Evolutionary conservation across 1,284 basidiomycete species (phyloP).

Genomic region (Microbotryum scabiosae): DNA sequence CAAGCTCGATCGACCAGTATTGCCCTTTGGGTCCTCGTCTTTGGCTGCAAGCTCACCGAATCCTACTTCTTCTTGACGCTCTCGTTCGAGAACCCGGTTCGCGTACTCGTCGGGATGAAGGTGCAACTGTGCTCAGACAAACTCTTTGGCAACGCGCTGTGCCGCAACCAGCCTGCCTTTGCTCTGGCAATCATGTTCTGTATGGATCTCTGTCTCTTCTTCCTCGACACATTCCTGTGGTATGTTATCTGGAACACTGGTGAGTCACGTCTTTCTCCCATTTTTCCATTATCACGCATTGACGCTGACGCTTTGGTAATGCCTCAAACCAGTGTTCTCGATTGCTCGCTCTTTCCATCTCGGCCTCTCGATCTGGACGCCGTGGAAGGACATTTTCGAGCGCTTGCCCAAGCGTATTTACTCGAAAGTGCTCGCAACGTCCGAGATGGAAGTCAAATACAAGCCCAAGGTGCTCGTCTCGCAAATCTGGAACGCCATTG

Average conservation of each 20-base stretch:
- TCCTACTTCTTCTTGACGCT: slow-evolving; percentile 92
- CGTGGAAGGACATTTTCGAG: slow-evolving; percentile 86
- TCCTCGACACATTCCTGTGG: slow-evolving; percentile 96
- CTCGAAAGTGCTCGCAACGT: slow-evolving; percentile 79
- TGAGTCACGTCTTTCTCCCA: slow-evolving; percentile 70
- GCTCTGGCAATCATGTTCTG: slow-evolving; percentile 90
- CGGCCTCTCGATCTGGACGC: slow-evolving; percentile 91
- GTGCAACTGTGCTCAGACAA: slow-evolving; percentile 76
- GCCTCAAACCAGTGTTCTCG: slow-evolving; percentile 54
- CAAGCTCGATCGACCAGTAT: slow-evolving; percentile 63
- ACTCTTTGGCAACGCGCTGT: slow-evolving; percentile 69
- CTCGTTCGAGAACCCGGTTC: slow-evolving; percentile 82
- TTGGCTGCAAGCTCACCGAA: slow-evolving; percentile 86
- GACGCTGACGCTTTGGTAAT: not conserved
- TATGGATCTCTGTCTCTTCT: slow-evolving; percentile 90
- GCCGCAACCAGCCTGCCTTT: slow-evolving; percentile 81
- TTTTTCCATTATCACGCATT: not conserved
- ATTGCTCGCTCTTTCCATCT: slow-evolving; percentile 81
- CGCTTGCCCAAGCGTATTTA: slow-evolving; percentile 90
- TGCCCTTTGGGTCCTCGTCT: slow-evolving; percentile 76
- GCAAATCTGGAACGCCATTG: slow-evolving; percentile 96
- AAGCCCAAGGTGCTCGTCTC: slow-evolving; percentile 96
- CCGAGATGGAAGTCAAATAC: slow-evolving; percentile 91
- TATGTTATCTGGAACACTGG: slow-evolving; percentile 86
- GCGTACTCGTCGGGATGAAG: slow-evolving; percentile 87